These are phyloP conservation scores for Theileria equi DNA, from an alignment of 169 alveolate species.

Conservation along the genomic window DNA sequence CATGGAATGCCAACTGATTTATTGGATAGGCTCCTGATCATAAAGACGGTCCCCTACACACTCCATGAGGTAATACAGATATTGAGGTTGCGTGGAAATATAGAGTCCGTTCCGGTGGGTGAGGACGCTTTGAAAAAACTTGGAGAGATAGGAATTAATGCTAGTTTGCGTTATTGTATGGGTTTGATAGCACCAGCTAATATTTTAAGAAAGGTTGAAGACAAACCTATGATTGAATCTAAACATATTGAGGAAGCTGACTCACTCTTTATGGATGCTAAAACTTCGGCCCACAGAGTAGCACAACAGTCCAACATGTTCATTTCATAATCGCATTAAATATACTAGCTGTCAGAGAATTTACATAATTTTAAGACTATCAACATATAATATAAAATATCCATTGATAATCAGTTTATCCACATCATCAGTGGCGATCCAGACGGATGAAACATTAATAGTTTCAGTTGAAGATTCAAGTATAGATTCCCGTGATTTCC, in stretches of 20 bases:
- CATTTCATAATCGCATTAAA: constrained; percentile 60
- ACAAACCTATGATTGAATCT: constrained; percentile 84
- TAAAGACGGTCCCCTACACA: constrained; percentile 96
- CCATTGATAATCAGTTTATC: neutral
- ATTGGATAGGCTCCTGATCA: constrained; percentile 96
- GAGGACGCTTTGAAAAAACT: constrained; percentile 94
- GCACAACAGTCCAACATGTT: constrained; percentile 90
- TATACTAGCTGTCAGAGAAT: neutral
- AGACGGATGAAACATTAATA: neutral
- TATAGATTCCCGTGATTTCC: constrained; percentile 63
- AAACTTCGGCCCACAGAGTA: constrained; percentile 92
- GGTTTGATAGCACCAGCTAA: constrained; percentile 96
- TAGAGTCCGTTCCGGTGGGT: constrained; percentile 91
- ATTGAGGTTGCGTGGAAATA: constrained; percentile 93
- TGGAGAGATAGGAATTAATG: constrained; percentile 94
- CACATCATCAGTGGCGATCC: neutral
- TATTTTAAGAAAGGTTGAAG: constrained; percentile 90
- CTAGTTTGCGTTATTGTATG: constrained; percentile 93
- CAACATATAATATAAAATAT: neutral
- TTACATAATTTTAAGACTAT: neutral
- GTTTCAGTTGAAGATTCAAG: neutral
- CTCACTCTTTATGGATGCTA: constrained; percentile 95
- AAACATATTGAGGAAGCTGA: constrained; percentile 93
- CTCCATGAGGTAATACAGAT: constrained; percentile 88
- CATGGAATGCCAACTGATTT: constrained; percentile 99